A percentile compares a stretch with the other conserved stretches of the same genome.
Conservation (phyloP, 208 protist genomes). For the Endotrypanum monterogeii region DNA sequence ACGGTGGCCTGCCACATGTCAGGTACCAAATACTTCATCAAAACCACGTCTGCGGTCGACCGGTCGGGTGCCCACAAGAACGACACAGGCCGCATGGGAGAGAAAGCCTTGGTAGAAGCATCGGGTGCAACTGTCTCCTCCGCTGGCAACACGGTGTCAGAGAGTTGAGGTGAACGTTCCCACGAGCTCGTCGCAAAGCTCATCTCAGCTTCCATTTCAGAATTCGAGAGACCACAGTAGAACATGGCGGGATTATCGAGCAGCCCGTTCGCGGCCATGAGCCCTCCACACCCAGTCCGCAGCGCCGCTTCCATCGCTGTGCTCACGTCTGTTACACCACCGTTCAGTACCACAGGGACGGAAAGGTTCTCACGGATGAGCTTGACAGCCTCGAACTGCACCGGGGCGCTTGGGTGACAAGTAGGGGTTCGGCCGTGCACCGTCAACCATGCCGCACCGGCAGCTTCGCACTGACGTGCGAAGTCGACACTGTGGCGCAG, state of each 20-base stretch:
- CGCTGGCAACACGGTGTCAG: neutral
- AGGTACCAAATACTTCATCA: constrained; percentile 17
- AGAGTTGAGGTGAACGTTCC: neutral
- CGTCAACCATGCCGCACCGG: constrained; percentile 81
- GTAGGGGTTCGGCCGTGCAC: constrained; percentile 85
- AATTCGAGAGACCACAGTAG: constrained; percentile 12
- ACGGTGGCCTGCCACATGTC: constrained; percentile 31
- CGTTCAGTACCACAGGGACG: constrained; percentile 88
- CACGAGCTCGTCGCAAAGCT: neutral
- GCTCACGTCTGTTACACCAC: constrained; percentile 58
- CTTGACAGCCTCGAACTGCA: constrained; percentile 62
- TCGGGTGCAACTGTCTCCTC: neutral
- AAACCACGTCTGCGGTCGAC: neutral
- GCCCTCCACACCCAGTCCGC: constrained; percentile 54
- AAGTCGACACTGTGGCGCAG: constrained; percentile 80
- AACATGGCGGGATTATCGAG: constrained; percentile 88
- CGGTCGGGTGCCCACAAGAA: constrained; percentile 23
- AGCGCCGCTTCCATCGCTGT: constrained; percentile 55
- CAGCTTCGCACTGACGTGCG: constrained; percentile 74
- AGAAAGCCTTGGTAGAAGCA: neutral
- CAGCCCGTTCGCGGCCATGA: constrained; percentile 85
- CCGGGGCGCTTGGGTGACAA: constrained; percentile 50
- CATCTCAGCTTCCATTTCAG: constrained; percentile 7
- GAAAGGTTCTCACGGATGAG: constrained; percentile 60
- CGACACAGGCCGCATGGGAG: constrained; percentile 18